A percentile compares a stretch with the other conserved stretches of the same genome.
These are phyloP conservation scores for Coniella lustricola DNA, from an alignment of 2,329 filamentous ascomycete species.

Conservation along the genomic window DNA sequence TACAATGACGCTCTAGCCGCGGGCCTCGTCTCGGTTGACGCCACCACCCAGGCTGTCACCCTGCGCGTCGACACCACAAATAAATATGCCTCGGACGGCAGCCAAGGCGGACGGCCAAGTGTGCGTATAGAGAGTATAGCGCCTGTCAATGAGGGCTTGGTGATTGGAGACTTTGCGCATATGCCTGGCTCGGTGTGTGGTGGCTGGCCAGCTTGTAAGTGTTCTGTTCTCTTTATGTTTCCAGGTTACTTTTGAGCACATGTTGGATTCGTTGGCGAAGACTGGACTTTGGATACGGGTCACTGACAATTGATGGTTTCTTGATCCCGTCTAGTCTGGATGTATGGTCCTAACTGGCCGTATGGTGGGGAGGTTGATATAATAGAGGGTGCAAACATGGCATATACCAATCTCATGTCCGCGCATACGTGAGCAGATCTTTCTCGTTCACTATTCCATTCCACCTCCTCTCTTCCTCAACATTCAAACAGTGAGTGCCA, in stretches of 20 bases:
- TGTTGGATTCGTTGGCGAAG: too few species aligned
- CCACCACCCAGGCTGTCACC: constrained; percentile 34
- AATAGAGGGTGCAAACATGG: constrained; percentile 61
- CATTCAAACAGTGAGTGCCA: too few species aligned
- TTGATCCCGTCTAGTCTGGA: constrained; percentile 33
- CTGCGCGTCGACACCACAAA: constrained; percentile 38
- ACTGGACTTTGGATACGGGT: too few species aligned
- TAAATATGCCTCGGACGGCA: constrained; percentile 29
- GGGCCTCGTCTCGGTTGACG: constrained; percentile 36
- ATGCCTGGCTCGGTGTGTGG: constrained; percentile 42
- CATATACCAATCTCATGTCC: constrained; percentile 53
- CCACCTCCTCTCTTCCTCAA: background rate
- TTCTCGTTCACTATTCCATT: background rate
- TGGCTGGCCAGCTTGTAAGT: constrained; percentile 34
- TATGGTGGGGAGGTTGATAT: constrained; percentile 60
- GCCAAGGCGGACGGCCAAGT: constrained; percentile 34
- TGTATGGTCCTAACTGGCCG: constrained; percentile 54
- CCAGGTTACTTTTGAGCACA: background rate
- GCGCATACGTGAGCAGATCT: constrained; percentile 42
- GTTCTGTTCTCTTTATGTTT: too few species aligned
- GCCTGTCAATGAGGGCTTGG: constrained; percentile 38
- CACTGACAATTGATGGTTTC: background rate
- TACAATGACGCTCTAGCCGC: constrained; percentile 30
- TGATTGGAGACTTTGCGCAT: constrained; percentile 41
- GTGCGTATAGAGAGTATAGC: constrained; percentile 40